phyloP scores from a whole-genome alignment of 805 yeast genomes.

The Alloascoidea africana region DNA sequence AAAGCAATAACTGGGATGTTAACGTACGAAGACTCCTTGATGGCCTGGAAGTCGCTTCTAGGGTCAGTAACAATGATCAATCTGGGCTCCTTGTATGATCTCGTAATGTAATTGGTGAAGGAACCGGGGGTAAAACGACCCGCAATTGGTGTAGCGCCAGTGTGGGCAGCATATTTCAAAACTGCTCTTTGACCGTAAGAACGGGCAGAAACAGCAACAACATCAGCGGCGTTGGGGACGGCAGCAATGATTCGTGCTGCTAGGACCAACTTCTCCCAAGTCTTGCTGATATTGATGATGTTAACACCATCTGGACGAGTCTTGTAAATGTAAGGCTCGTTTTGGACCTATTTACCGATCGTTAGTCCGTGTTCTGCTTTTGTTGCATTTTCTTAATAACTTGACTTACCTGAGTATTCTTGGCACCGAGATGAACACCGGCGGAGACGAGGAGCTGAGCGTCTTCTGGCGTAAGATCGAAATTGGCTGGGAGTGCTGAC shows the following conservation, averaged over 20 bases:
- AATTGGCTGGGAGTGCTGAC: conserved; percentile 80
- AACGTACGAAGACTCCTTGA: conserved; percentile 98
- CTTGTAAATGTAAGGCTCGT: conserved; percentile 92
- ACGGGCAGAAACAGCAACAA: conserved; percentile 97
- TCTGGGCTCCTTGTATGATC: conserved; percentile 99
- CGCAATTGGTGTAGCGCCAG: conserved; percentile 99
- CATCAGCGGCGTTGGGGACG: conserved; percentile 95
- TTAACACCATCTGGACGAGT: conserved; percentile 99
- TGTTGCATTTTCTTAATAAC: not conserved
- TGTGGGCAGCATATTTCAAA: conserved; percentile 97
- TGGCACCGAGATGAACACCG: conserved; percentile 98
- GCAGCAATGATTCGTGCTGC: conserved; percentile 99
- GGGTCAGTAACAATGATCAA: conserved; percentile 98
- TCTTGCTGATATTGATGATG: conserved; percentile 95
- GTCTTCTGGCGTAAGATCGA: conserved; percentile 93
- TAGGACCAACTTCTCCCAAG: conserved; percentile 98
- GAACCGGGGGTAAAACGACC: conserved; percentile 99
- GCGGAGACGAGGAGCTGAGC: conserved; percentile 99
- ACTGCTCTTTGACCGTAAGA: conserved; percentile 99
- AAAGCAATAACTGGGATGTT: conserved; percentile 99
- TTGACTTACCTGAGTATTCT: conserved; percentile 96
- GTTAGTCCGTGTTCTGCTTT: not conserved
- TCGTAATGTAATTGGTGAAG: conserved; percentile 99
- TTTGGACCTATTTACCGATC: conserved; percentile 60
- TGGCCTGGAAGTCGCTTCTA: conserved; percentile 99